phyloP scores from a whole-genome alignment of 139 green algal genomes.

The Pseudopediastrum boryanum region DNA sequence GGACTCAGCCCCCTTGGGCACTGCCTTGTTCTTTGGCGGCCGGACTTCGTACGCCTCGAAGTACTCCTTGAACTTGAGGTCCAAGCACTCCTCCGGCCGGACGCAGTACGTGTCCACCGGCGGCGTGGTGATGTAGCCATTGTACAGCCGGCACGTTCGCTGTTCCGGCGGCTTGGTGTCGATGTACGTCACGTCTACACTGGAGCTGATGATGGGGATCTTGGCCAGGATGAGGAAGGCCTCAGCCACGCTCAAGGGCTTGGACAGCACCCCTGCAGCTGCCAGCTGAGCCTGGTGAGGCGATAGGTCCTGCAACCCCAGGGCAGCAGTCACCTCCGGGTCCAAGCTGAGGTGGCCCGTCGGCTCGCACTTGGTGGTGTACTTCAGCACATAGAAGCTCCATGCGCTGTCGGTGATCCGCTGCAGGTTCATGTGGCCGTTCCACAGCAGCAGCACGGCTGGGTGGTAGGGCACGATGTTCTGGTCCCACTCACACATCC shows the following conservation, averaged over 20 bases:
- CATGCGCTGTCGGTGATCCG: constrained; percentile 6
- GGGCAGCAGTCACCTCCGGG: no score
- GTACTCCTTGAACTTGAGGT: neutral
- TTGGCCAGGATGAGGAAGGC: neutral
- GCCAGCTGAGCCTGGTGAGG: neutral
- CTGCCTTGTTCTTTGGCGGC: neutral
- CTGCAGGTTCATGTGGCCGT: neutral
- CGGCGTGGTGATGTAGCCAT: neutral
- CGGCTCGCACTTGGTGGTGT: neutral
- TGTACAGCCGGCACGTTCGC: neutral
- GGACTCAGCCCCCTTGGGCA: neutral
- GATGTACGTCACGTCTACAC: neutral
- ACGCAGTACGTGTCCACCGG: neutral
- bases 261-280: neutral
- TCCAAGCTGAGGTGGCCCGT: neutral
- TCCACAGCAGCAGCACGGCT: constrained; percentile 5
- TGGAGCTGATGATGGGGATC: neutral
- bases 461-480: constrained; percentile 22
- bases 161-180: neutral
- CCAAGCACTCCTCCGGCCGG: neutral
- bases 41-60: constrained; percentile 3
- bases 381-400: constrained; percentile 13
- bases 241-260: neutral
- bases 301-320: neutral
- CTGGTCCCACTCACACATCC: neutral